Conservation (phyloP, 257 asterid genomes). For the Pogostemon cablin region DNA sequence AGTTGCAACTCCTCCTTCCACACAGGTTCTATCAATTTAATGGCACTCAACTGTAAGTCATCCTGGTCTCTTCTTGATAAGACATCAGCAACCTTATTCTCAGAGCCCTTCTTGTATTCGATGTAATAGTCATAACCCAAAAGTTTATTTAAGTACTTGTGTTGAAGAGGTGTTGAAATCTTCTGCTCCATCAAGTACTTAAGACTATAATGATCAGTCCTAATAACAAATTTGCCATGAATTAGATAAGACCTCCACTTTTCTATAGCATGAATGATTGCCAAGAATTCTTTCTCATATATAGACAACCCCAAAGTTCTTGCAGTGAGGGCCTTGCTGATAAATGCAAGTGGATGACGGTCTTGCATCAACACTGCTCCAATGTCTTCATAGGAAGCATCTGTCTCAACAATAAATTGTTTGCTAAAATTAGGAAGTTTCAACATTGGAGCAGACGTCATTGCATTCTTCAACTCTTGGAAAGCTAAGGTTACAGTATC, state of each 20-base stretch:
- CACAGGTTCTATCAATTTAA: neutral
- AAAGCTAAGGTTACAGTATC: too few relatives aligned
- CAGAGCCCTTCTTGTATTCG: neutral
- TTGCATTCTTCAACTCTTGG: too few relatives aligned
- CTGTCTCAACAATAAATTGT: neutral
- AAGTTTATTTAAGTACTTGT: neutral
- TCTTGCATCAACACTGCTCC: neutral
- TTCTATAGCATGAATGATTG: too few relatives aligned
- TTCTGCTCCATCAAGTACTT: neutral
- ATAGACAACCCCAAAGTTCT: neutral
- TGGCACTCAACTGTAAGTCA: neutral
- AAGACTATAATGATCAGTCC: neutral
- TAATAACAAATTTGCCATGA: neutral
- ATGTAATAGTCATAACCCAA: neutral
- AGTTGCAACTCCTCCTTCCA: neutral
- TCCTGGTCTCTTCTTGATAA: neutral
- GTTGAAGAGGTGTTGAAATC: neutral
- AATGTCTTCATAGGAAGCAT: neutral
- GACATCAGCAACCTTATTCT: neutral
- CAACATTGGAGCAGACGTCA: too few relatives aligned
- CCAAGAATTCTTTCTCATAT: too few relatives aligned
- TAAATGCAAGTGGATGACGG: neutral
- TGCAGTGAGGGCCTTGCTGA: neutral
- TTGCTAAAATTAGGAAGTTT: too few relatives aligned
- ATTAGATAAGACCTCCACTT: neutral